Conservation (phyloP, 345 rosid species). For the Lepidium africanum region DNA sequence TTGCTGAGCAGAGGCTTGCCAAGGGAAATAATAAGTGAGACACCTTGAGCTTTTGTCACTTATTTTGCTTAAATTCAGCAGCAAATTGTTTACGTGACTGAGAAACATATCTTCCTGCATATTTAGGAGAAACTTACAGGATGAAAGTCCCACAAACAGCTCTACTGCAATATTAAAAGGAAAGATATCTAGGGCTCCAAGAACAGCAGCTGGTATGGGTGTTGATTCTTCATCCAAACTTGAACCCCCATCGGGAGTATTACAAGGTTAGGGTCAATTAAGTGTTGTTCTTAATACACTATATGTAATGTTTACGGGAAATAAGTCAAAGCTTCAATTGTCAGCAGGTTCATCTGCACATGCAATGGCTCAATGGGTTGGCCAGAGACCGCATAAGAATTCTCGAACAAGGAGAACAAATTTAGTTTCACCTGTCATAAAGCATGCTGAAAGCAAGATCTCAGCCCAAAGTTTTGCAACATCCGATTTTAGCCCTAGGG, state of each 20-base stretch:
- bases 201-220: slow-evolving; percentile 57
- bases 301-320: slow-evolving; percentile 30
- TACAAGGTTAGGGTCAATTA: slow-evolving; percentile 50
- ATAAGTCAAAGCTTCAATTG: slow-evolving; percentile 34
- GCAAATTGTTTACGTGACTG: slow-evolving; percentile 4
- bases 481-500: slow-evolving; percentile 55
- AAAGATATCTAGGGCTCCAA: slow-evolving; percentile 58
- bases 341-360: slow-evolving; percentile 59
- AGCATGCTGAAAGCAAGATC: slow-evolving; percentile 45
- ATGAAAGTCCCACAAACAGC: slow-evolving; percentile 43
- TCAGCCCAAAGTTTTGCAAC: slow-evolving; percentile 49
- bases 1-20: slow-evolving; percentile 45
- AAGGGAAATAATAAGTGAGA: slow-evolving; percentile 72
- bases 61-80: neutral
- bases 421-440: slow-evolving; percentile 57
- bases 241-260: slow-evolving; percentile 45
- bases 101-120: slow-evolving; percentile 5
- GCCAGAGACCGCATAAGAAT: slow-evolving; percentile 85
- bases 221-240: slow-evolving; percentile 62
- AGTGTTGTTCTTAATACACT: slow-evolving; percentile 39
- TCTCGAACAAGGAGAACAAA: slow-evolving; percentile 82
- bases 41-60: neutral
- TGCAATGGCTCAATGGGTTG: slow-evolving; percentile 86
- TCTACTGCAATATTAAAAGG: slow-evolving; percentile 52
- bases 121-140: slow-evolving; percentile 57